Evolutionary conservation across 805 yeast genomes (phyloP), one percentile per base, ranked within the genome.

Genomic region (Blastobotrys peoriensis): DNA sequence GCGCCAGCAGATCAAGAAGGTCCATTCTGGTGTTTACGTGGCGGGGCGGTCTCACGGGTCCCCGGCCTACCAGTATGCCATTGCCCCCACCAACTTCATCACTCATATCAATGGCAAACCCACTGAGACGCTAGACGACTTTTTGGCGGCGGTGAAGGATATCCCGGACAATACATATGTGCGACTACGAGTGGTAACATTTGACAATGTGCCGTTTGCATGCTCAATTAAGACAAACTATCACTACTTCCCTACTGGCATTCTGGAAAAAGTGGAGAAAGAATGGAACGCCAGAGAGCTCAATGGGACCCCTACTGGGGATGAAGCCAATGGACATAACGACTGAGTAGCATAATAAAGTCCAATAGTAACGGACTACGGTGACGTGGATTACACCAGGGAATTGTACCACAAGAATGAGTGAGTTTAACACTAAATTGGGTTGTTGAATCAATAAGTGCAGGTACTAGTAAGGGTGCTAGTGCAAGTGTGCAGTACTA

Each of bases 151-250:
- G 40, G 85, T 84, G n/a, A 76, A 75, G 51, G 63, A 70, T 15
- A 82, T 88, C 40, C 82, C 86, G 3, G 95, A 88, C 56, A 77
- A 79, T 52, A 78, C 89, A 2, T 89, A 87, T 57, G 83, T 86
- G 56, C 84, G 86, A 57, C 66, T 89, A 49, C 76, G 95, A 50
- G 67, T 85, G 33, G 89, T 87, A 37, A 78, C 94, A 1, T 87
- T 83, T 63, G 96, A 89, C 55, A 83, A 83, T 49, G 80, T 86
- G 19, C 95, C 96, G 17, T 76, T 81, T 55, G 96, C 96, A 1
- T 79, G 83, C 39, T 82, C 95, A 1, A 64, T 88, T 54, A 86
- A 86, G 65, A 86, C 94, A 1, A 86, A 86, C 62, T 84, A 86
- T 58, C 96, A 88, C 59, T 88, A 88, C 60, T 88, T 86, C 65